A percentile compares a stretch with the other conserved stretches of the same genome.
Conservation (phyloP, 306 rosid species). For the Trifolium subterraneum region DNA sequence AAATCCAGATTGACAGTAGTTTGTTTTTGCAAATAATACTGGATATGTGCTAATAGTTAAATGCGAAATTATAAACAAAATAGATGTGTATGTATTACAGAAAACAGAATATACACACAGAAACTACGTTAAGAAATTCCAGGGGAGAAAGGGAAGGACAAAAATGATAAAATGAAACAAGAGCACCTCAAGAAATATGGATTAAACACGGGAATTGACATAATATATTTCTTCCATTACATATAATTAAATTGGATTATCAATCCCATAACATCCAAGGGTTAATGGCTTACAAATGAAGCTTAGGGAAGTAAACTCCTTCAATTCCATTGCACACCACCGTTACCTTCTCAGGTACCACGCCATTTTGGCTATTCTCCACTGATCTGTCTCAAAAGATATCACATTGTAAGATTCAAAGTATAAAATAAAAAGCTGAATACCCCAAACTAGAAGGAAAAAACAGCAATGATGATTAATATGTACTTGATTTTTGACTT, state of each 20-base stretch:
- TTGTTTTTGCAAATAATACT: constrained; percentile 17
- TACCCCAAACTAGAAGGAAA: constrained; percentile 30
- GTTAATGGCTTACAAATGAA: constrained; percentile 79
- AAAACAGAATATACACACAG: not conserved
- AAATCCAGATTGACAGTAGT: constrained; percentile 23
- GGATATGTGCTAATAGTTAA: constrained; percentile 6
- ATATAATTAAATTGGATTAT: constrained; percentile 15
- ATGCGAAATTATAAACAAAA: constrained; percentile 18
- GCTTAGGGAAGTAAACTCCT: constrained; percentile 75
- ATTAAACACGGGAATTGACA: not conserved
- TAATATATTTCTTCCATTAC: constrained; percentile 5
- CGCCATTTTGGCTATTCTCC: constrained; percentile 47
- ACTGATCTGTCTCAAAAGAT: constrained; percentile 57
- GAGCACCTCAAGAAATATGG: constrained; percentile 36
- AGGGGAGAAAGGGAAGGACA: not conserved
- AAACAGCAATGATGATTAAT: constrained; percentile 18
- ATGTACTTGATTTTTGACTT: constrained; percentile 64
- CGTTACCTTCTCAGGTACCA: constrained; percentile 57
- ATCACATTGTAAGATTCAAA: constrained; percentile 35
- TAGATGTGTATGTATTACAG: not conserved
- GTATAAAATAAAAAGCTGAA: constrained; percentile 33
- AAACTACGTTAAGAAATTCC: constrained; percentile 10
- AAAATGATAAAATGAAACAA: not conserved
- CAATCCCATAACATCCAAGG: constrained; percentile 29
- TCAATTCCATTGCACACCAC: constrained; percentile 99